phyloP scores from a whole-genome alignment of 2,329 filamentous ascomycete species.

The Aspergillus clavatus region DNA sequence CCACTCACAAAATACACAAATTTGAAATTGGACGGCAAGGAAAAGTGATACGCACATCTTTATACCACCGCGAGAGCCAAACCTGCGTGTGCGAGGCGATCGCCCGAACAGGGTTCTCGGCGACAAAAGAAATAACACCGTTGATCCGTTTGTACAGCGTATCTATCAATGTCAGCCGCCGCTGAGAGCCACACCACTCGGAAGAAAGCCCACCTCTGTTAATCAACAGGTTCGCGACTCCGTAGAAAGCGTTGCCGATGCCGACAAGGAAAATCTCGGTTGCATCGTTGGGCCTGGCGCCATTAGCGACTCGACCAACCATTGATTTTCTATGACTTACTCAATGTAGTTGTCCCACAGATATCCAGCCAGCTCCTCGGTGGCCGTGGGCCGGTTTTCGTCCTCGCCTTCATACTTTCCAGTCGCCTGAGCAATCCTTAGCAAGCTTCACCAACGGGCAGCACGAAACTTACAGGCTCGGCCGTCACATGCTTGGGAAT shows the following conservation, averaged over 20 bases:
- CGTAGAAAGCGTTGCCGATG: constrained; percentile 81
- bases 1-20: no score
- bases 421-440: constrained; percentile 28
- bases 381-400: constrained; percentile 50
- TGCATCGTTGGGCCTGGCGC: constrained; percentile 54
- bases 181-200: not conserved
- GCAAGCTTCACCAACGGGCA: constrained; percentile 4
- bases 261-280: constrained; percentile 81
- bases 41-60: constrained; percentile 44
- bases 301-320: constrained; percentile 1
- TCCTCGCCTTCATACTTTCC: constrained; percentile 44
- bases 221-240: constrained; percentile 74
- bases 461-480: constrained; percentile 48
- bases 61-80: constrained; percentile 73
- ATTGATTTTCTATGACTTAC: constrained; percentile 33
- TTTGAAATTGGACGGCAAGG: no score
- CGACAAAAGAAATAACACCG: constrained; percentile 76
- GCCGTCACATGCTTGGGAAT: constrained; percentile 72
- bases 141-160: constrained; percentile 62
- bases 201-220: constrained; percentile 58
- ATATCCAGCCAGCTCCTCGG: constrained; percentile 72
- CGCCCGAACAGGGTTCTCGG: constrained; percentile 66
- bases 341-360: constrained; percentile 98
- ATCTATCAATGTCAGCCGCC: constrained; percentile 32
- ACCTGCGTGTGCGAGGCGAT: constrained; percentile 73